A percentile compares a stretch with the other conserved stretches of the same genome.
Conservation (phyloP, 768 basidiomycete genomes). For the Lactifluus volemus region DNA sequence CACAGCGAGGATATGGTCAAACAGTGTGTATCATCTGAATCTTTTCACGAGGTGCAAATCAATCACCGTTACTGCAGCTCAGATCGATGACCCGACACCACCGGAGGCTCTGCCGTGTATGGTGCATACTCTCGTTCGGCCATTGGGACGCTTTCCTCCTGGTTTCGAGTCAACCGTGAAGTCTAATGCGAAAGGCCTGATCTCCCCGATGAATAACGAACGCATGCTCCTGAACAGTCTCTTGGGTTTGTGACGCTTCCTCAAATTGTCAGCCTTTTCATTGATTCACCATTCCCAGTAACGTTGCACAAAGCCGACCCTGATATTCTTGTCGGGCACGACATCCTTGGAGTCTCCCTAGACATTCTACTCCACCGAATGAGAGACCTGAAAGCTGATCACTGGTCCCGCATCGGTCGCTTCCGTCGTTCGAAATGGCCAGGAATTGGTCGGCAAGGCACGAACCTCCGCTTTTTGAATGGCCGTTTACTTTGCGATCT, state of each 20-base stretch:
- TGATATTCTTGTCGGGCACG: slow-evolving; percentile 90
- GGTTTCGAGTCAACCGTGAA: slow-evolving; percentile 70
- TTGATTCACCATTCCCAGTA: slow-evolving; percentile 29
- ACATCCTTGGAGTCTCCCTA: slow-evolving; percentile 82
- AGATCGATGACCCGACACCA: slow-evolving; percentile 86
- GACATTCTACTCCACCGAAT: slow-evolving; percentile 89
- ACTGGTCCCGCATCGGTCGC: slow-evolving; percentile 91
- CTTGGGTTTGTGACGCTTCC: slow-evolving; percentile 41
- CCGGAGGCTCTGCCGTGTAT: slow-evolving; percentile 78
- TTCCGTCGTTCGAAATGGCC: slow-evolving; percentile 84
- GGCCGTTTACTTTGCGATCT: slow-evolving; percentile 90
- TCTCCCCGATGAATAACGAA: slow-evolving; percentile 73
- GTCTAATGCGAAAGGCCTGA: slow-evolving; percentile 53
- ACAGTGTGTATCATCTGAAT: slow-evolving; percentile 36
- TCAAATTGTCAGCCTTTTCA: background rate
- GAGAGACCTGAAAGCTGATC: slow-evolving; percentile 82
- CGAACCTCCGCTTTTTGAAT: slow-evolving; percentile 73
- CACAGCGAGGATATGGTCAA: slow-evolving; percentile 76
- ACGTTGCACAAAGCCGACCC: slow-evolving; percentile 83
- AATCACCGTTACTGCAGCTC: slow-evolving; percentile 38
- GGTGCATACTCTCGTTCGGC: slow-evolving; percentile 83
- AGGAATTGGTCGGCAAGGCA: slow-evolving; percentile 68
- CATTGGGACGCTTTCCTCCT: slow-evolving; percentile 77
- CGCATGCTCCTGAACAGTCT: slow-evolving; percentile 77
- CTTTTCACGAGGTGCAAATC: background rate